These are phyloP conservation scores for Diospyros kaki DNA, from an alignment of 148 eudicot genomes.

Conservation along the genomic window DNA sequence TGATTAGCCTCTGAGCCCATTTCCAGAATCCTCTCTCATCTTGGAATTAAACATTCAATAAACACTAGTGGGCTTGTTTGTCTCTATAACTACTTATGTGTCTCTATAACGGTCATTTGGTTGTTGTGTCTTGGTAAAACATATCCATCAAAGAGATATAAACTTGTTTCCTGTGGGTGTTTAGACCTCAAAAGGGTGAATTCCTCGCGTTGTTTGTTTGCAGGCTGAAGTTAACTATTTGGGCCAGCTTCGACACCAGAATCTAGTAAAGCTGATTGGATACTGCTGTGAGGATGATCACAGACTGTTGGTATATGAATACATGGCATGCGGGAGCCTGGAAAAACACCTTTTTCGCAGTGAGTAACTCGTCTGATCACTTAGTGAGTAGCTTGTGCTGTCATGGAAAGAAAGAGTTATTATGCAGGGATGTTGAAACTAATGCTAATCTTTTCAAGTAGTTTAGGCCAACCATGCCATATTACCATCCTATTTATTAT, in stretches of 20 bases:
- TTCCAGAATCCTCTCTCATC: no score
- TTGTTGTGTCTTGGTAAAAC: neutral
- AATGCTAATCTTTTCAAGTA: neutral
- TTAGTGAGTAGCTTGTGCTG: constrained; percentile 25
- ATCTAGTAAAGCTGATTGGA: constrained; percentile 83
- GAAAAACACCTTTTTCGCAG: constrained; percentile 87
- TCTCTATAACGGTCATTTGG: no score
- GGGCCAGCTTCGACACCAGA: constrained; percentile 74
- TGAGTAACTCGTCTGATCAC: constrained; percentile 31
- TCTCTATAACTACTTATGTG: no score
- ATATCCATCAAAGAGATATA: neutral
- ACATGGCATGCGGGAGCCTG: constrained; percentile 79
- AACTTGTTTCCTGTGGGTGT: neutral
- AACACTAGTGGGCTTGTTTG: no score
- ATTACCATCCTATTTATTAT: neutral
- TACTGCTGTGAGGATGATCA: constrained; percentile 88
- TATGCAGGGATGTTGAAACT: neutral
- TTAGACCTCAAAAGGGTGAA: neutral
- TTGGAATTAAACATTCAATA: no score
- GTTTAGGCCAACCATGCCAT: neutral
- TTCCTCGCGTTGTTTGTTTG: constrained; percentile 13
- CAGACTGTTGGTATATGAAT: constrained; percentile 78
- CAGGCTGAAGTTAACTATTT: constrained; percentile 87
- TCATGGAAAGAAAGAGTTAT: constrained; percentile 1
- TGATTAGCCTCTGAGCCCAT: no score